Evolutionary conservation across 2,329 filamentous ascomycete species (phyloP).

Genomic region (Pseudopithomyces maydicus): DNA sequence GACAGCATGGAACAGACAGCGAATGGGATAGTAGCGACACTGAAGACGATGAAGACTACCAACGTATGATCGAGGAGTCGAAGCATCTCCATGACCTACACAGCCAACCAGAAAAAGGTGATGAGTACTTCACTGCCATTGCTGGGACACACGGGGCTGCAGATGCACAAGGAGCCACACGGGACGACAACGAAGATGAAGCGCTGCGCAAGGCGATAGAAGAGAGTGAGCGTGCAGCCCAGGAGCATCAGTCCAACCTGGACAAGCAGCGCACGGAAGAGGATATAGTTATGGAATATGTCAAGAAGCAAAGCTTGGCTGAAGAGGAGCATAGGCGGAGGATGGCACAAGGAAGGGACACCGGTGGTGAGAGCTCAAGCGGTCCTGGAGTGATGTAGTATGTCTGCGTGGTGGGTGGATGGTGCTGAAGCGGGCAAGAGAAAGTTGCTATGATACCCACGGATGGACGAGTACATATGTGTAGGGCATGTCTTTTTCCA

Average conservation of each 20-base stretch:
- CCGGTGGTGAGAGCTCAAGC: slow-evolving; percentile 19
- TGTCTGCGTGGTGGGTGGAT: not conserved
- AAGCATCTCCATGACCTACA: slow-evolving; percentile 38
- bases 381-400: slow-evolving; percentile 3
- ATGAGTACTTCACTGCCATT: slow-evolving; percentile 17
- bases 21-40: slow-evolving; percentile 38
- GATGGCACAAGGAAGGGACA: slow-evolving; percentile 15
- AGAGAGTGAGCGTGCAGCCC: slow-evolving; percentile 32
- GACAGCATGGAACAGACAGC: slow-evolving; percentile 22
- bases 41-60: slow-evolving; percentile 44
- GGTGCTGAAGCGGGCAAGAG: not conserved
- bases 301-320: slow-evolving; percentile 75
- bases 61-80: slow-evolving; percentile 41
- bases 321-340: slow-evolving; percentile 55
- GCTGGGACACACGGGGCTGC: slow-evolving; percentile 13
- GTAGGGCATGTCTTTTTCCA: too few relatives aligned
- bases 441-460: not conserved
- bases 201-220: slow-evolving; percentile 32
- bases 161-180: slow-evolving; percentile 11
- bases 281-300: slow-evolving; percentile 75
- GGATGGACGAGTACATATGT: not conserved
- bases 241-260: slow-evolving; percentile 48
- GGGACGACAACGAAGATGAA: slow-evolving; percentile 25
- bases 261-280: slow-evolving; percentile 63
- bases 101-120: slow-evolving; percentile 18